Evolutionary conservation across 805 yeast species (phyloP).

Genomic region (Saccharomycopsis fibuligera): DNA sequence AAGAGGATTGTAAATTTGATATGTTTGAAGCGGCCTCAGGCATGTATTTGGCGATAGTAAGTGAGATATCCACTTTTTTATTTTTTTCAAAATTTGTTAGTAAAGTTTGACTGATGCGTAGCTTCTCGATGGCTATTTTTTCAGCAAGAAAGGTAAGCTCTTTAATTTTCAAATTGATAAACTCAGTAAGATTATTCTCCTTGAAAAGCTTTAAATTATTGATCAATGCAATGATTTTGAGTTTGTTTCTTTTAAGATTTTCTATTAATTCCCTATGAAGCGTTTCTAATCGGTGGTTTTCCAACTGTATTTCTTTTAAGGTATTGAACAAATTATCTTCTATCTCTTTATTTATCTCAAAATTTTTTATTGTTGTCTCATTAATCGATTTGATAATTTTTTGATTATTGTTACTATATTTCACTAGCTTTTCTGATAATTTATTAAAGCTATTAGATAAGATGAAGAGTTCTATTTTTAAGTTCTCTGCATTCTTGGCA

Average conservation of each 20-base stretch:
- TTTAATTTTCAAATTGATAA: slow-evolving; percentile 1
- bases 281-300: slow-evolving; percentile 4
- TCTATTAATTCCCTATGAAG: slow-evolving; percentile 2
- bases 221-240: slow-evolving; percentile 6
- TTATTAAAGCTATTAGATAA: slow-evolving; percentile 1
- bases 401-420: slow-evolving; percentile 14
- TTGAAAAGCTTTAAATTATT: slow-evolving; percentile 6
- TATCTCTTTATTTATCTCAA: slow-evolving; percentile 14
- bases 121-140: background rate
- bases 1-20: background rate
- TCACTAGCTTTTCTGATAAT: slow-evolving; percentile 1
- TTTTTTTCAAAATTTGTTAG: background rate
- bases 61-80: background rate
- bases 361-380: slow-evolving; percentile 17
- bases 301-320: slow-evolving; percentile 9
- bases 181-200: background rate
- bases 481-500: background rate
- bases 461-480: slow-evolving; percentile 7
- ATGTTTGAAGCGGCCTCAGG: background rate
- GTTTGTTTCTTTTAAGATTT: slow-evolving; percentile 1
- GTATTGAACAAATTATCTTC: slow-evolving; percentile 10
- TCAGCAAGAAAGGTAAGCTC: background rate
- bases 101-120: background rate
- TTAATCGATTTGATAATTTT: slow-evolving; percentile 14
- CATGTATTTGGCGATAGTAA: background rate